These are phyloP conservation scores for Termitomyces sp. DNA, from an alignment of 768 basidiomycete genomes.

Conservation along the genomic window DNA sequence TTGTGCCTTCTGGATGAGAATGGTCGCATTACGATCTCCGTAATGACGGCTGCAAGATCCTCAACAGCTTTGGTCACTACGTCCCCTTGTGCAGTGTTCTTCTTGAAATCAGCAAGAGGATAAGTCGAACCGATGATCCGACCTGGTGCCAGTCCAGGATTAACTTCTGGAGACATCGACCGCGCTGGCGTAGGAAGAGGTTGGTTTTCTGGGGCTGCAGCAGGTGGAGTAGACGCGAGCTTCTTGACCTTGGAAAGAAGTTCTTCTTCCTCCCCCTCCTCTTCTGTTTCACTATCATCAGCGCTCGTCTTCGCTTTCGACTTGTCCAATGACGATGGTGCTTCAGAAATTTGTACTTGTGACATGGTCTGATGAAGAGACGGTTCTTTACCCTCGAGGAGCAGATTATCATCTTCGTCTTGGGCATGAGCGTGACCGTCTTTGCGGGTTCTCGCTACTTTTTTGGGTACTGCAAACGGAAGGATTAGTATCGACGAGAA, in stretches of 20 bases:
- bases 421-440: slow-evolving; percentile 57
- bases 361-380: slow-evolving; percentile 10
- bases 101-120: slow-evolving; percentile 74
- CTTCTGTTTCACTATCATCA: slow-evolving; percentile 52
- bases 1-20: slow-evolving; percentile 63
- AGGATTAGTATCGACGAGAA: background rate
- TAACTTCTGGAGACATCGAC: slow-evolving; percentile 37
- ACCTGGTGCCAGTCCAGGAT: slow-evolving; percentile 56
- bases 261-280: slow-evolving; percentile 30
- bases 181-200: slow-evolving; percentile 52
- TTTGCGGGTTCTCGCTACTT: slow-evolving; percentile 47
- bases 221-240: slow-evolving; percentile 14
- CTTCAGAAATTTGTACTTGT: slow-evolving; percentile 13
- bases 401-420: slow-evolving; percentile 58
- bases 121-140: slow-evolving; percentile 70
- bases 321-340: slow-evolving; percentile 10
- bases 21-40: slow-evolving; percentile 63
- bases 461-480: slow-evolving; percentile 53
- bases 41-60: slow-evolving; percentile 68
- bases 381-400: slow-evolving; percentile 43
- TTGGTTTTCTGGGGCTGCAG: slow-evolving; percentile 11
- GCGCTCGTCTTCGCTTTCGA: slow-evolving; percentile 25
- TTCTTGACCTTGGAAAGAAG: slow-evolving; percentile 21
- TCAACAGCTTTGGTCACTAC: slow-evolving; percentile 82
- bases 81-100: slow-evolving; percentile 68